A percentile compares a stretch with the other conserved stretches of the same genome.
phyloP scores from a whole-genome alignment of 139 green algal genomes.

The Chlorella sp. region DNA sequence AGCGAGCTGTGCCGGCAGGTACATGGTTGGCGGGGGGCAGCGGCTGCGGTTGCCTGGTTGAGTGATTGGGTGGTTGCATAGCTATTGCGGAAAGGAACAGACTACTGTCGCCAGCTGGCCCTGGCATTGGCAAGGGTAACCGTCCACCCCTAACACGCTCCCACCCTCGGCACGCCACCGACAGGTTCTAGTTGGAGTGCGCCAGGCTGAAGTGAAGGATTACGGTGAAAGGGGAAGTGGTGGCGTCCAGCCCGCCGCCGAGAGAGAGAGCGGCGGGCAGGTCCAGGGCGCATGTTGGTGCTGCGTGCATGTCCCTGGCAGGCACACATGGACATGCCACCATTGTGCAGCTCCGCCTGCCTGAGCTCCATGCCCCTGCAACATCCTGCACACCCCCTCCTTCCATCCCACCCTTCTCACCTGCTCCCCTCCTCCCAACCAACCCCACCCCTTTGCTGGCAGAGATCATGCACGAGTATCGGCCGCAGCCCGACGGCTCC shows the following conservation, averaged over 20 bases:
- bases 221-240: constrained; percentile 25
- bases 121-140: background rate
- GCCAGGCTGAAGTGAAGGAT: constrained; percentile 37
- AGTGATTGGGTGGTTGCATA: no score
- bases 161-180: background rate
- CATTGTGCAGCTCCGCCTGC: no score
- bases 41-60: background rate
- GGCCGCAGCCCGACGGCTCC: background rate
- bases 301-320: no score
- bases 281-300: no score
- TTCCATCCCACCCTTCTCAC: no score
- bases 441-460: background rate
- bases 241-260: no score
- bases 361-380: no score
- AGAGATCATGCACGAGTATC: constrained; percentile 23
- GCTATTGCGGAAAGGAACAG: no score
- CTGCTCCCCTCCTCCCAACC: background rate
- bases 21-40: background rate
- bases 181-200: constrained; percentile 39
- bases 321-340: no score
- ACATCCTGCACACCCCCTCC: background rate
- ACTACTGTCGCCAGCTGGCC: no score
- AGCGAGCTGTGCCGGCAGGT: constrained; percentile 34
- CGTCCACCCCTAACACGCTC: background rate
- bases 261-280: no score